Base-by-base conservation (phyloP, 495 filamentous ascomycete species). In the Tuber umbilicatum region DNA sequence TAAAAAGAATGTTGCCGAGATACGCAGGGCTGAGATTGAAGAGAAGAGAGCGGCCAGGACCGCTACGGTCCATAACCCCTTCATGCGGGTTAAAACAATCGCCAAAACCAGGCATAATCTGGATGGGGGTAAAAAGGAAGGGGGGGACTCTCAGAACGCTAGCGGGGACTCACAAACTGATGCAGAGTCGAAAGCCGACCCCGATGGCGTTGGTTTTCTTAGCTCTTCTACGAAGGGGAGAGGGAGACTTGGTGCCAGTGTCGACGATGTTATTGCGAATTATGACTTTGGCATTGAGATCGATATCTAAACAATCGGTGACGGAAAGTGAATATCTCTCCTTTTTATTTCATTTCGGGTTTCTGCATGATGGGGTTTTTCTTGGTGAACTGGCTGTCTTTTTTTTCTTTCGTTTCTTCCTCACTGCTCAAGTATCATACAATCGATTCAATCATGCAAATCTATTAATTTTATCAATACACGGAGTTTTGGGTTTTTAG, bases 201-300 rank as follows among this genome's bases (percentile, higher is more conserved):
- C 75, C 69, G 40, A 72, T 69, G 39, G 75, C 67, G 75, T 75
- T 14, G 71, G 70, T 5, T 41, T 76, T 5, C 77, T 76, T 38
- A 73, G 75, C 14, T 70, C 73, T 69, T 70, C 71, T 5, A 55
- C 75, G 14, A 77, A 72, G 70, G 71, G 74, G 5, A 79, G 74
- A 35, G 55, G 70, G 37, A 72, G 80, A 19, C 70, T 70, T 41
- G 75, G 75, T 38, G 72, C 47, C 10, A 78, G 81, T 67, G 92
- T 94, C 73, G 93, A 96, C 77, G 92, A 94, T 82, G 91, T 93
- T 76, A 93, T 96, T 81, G 92, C 90, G 0, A 87, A 90, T 21
- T 84, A 94, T 82, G 92, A 94, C 83, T 83, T 96, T 75, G 93
- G 91, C 17, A 92, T 95, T 79, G 92, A 95, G 73, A 89, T 93